These are phyloP conservation scores for Ceratocystis variospora DNA, from an alignment of 2,329 filamentous ascomycete species.

Conservation along the genomic window DNA sequence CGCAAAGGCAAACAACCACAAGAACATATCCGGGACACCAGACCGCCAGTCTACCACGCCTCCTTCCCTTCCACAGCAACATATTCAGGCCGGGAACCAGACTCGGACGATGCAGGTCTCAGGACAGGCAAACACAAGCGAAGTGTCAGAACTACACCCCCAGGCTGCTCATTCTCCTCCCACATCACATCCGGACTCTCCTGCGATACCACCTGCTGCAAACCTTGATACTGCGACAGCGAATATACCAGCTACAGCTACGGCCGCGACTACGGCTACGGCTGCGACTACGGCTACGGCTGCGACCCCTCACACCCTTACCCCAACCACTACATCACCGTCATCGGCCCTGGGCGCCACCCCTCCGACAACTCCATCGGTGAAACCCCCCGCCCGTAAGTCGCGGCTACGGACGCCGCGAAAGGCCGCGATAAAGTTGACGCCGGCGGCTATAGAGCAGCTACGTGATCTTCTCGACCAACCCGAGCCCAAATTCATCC, in stretches of 20 bases:
- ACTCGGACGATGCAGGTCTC: background rate
- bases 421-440: conserved; percentile 84
- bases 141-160: background rate
- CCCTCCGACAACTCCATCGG: conserved; percentile 21
- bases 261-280: background rate
- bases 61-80: conserved; percentile 5
- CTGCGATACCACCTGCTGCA: background rate
- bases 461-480: conserved; percentile 64
- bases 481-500: conserved; percentile 82
- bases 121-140: background rate
- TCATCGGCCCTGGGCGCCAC: background rate
- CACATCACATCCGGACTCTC: background rate
- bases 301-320: background rate
- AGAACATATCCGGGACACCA: background rate
- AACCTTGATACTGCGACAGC: background rate
- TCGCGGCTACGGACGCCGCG: conserved; percentile 55
- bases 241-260: background rate
- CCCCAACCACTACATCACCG: background rate
- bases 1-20: conserved; percentile 6
- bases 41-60: conserved; percentile 8
- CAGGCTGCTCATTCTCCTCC: background rate
- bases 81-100: background rate
- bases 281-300: background rate
- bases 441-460: conserved; percentile 64
- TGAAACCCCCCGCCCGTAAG: conserved; percentile 30